Evolutionary conservation across 2,329 filamentous ascomycete species (phyloP).

Genomic region (Aaosphaeria pasadenensis): DNA sequence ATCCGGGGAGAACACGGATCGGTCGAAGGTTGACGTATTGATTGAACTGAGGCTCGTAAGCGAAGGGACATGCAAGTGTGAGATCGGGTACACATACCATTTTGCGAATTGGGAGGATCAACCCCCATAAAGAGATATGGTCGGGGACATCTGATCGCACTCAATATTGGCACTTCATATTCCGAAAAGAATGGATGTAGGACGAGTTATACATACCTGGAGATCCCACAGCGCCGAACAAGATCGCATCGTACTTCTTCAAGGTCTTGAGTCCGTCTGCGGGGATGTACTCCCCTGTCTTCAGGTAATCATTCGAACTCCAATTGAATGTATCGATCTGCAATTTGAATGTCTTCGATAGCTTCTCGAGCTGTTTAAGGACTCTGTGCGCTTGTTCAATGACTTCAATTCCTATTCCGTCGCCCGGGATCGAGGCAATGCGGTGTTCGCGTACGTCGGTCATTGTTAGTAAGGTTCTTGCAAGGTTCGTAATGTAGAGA

Average conservation of each 20-base stretch:
- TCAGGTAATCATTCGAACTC: conserved; percentile 13
- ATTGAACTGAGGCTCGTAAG: conserved; percentile 37
- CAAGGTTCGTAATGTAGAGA: too few relatives aligned
- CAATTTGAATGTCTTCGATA: conserved; percentile 47
- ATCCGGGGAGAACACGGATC: conserved; percentile 60
- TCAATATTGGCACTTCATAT: too few relatives aligned
- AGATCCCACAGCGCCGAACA: conserved; percentile 60
- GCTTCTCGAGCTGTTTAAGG: conserved; percentile 33
- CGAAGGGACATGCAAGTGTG: too few relatives aligned
- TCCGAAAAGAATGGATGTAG: too few relatives aligned
- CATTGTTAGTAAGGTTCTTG: too few relatives aligned
- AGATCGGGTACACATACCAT: conserved; percentile 15
- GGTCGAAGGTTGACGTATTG: conserved; percentile 59
- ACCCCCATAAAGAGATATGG: conserved; percentile 56
- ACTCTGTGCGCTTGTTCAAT: conserved; percentile 15
- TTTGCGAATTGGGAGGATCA: conserved; percentile 55
- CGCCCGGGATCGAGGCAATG: conserved; percentile 15
- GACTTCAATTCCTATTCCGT: conserved; percentile 32
- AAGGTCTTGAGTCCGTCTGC: conserved; percentile 50
- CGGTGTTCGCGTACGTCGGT: neutral
- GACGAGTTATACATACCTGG: neutral
- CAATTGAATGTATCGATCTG: conserved; percentile 46
- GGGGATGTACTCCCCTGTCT: conserved; percentile 44
- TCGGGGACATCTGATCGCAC: conserved; percentile 49
- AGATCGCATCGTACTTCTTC: conserved; percentile 52